Percentiles rank a stretch among this genome's conserved stretches.
Conservation (phyloP, 345 rosid genomes). For the Hibiscus syriacus region DNA sequence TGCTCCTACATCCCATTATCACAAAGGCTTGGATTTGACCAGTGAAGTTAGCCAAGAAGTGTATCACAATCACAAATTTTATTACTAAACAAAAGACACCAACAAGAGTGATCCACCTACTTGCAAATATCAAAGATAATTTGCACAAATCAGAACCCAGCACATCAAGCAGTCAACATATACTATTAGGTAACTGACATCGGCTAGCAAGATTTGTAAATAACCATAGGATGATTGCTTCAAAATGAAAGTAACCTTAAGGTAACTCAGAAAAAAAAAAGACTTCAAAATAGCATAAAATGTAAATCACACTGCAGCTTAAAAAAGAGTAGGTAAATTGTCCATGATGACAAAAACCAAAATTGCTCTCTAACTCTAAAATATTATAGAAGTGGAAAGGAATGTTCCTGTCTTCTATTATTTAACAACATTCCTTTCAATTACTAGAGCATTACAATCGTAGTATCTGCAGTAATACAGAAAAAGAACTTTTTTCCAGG, state of each 20-base stretch:
- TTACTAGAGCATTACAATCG: not conserved
- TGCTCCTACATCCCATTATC: not conserved
- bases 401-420: not conserved
- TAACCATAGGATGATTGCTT: slow-evolving; percentile 1
- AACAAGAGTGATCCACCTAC: not conserved
- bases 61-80: not conserved
- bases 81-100: not conserved
- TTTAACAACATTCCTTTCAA: not conserved
- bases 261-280: not conserved
- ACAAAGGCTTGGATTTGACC: slow-evolving; percentile 1
- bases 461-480: not conserved
- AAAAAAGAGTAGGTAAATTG: not conserved
- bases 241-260: not conserved
- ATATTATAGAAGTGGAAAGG: not conserved
- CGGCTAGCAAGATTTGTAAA: not conserved
- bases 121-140: not conserved
- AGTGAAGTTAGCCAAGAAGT: not conserved
- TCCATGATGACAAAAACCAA: not conserved
- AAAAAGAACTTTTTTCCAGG: not conserved
- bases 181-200: not conserved
- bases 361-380: not conserved
- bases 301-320: not conserved
- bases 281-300: not conserved
- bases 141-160: not conserved
- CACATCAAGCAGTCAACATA: not conserved